Evolutionary conservation across 352 stramenopile genomes (phyloP), one percentile per base, ranked within the genome.

Genomic region (Phytophthora europaea): DNA sequence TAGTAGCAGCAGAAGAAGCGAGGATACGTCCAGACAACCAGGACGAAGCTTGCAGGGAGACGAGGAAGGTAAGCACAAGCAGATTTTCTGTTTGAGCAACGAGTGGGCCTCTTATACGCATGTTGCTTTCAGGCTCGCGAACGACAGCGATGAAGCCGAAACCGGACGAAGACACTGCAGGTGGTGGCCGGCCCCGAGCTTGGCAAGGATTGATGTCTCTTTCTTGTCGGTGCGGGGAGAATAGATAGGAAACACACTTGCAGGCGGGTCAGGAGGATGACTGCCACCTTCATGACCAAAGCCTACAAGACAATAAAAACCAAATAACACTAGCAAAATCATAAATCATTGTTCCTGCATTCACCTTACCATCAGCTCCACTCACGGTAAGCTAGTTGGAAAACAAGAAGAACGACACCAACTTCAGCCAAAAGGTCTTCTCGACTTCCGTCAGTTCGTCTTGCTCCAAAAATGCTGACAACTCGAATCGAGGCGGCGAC

Each of bases 371-470:
- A 51, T 8, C 18, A 15, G 8, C 31, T 45, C 36, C 47, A 13
- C 15, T 52, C 51, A 36, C 7, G 13, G 13, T 45, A 45, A n/a
- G 18, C 18, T 71, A 67, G 31, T 65, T 73, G 28, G 77, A 78
- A 78, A 89, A 88, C 22, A 89, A 73, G 74, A 90, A 88, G 61
- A 90, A 90, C 9, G 84, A 89, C 51, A 86, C 76, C 43, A 92
- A 55, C 54, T 85, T 81, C 23, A 89, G 61, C 84, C 84, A 92
- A 50, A 88, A 88, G 3, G 71, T 77, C 40, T 81, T 83, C 38
- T 89, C 81, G 8, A 51, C 69, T 52, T 73, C 63, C 15, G 80
- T 75, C 23, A 81, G 66, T 15, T 76, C 61, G 7, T 80, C 63
- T 23, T 83, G 56, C 7, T 79, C 58, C 13, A 84, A 67, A 57